Evolutionary conservation across 2,329 filamentous ascomycete species (phyloP), one percentile per base, ranked within the genome.

Genomic region (Epichloe bromicola): DNA sequence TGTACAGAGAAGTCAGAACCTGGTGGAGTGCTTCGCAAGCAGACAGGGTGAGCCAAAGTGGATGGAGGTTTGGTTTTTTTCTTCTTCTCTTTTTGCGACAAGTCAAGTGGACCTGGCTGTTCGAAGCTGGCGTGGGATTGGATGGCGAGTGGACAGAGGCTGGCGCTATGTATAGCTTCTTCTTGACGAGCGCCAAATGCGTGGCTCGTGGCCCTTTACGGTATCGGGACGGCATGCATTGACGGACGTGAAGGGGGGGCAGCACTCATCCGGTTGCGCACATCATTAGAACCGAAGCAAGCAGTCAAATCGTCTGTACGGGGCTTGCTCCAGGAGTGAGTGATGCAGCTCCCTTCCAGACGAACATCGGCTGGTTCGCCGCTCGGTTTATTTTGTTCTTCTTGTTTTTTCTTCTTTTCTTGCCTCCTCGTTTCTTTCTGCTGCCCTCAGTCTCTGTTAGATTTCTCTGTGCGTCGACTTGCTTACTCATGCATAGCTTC

Each of bases 21-120:
- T 20, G 40, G 17, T 11, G 17, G 11, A 5, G 40, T 17, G 17
- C 40, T 20, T 42, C 4, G 40, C 40, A 42, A 30, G 26, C 8
- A 30, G 26, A 30, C 26, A 20, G 17, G 40, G 40, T 42, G 40
- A 19, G 8, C 40, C 40, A 42, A 42, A 42, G 40, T 23, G 40
- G 40, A 30, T 17, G 26, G n/a, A 19, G 46, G 46, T 11, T 30
- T 30, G 20, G 1, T n/a, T 41, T 4, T 38, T 11, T 40, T 26
- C n/a, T n/a, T n/a, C n/a, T n/a, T n/a, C n/a, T n/a, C n/a, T 36
- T 11, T 36, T 41, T 34, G 38, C 46, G 11, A 36, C 14, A 23
- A n/a, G 23, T 34, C 37, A 48, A 48, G 46, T 48, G 46, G 46
- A 26, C 37, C 26, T 40, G 37, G 46, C 46, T 41, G 41, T 23